Evolutionary conservation across 805 yeast genomes (phyloP).

Genomic region (Grigorovia transvaalensis): DNA sequence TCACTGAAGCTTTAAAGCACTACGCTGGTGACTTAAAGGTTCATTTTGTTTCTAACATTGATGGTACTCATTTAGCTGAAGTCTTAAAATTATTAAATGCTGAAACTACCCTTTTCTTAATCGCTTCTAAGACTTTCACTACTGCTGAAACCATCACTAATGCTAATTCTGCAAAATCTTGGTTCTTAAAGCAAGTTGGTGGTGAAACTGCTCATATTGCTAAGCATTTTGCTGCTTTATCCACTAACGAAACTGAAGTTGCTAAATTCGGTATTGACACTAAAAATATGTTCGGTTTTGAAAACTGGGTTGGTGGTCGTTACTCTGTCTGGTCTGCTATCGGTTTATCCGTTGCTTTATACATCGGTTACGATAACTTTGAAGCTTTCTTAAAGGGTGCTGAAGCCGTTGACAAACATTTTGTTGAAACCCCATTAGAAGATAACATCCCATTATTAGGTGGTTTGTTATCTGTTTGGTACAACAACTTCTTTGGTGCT

Average conservation of each 20-base stretch:
- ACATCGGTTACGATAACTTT: constrained; percentile 92
- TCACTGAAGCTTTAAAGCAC: constrained; percentile 92
- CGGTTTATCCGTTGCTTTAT: constrained; percentile 89
- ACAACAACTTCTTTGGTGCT: constrained; percentile 95
- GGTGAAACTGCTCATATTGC: constrained; percentile 63
- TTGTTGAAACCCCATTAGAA: constrained; percentile 71
- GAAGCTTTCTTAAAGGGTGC: constrained; percentile 92
- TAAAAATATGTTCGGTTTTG: constrained; percentile 96
- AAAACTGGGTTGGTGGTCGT: constrained; percentile 99
- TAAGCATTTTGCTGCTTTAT: constrained; percentile 93
- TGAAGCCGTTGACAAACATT: constrained; percentile 92
- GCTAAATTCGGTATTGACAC: constrained; percentile 94
- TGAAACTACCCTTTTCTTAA: constrained; percentile 84
- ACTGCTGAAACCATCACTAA: constrained; percentile 97
- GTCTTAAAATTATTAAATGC: constrained; percentile 66
- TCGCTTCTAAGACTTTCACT: constrained; percentile 97
- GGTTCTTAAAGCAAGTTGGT: constrained; percentile 72
- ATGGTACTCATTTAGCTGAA: constrained; percentile 95
- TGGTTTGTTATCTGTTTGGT: constrained; percentile 93
- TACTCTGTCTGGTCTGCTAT: constrained; percentile 99
- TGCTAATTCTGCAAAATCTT: constrained; percentile 87
- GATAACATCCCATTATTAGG: constrained; percentile 89
- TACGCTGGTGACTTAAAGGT: constrained; percentile 68
- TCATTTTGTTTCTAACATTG: constrained; percentile 96
- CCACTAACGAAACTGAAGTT: constrained; percentile 88